phyloP scores from a whole-genome alignment of 805 yeast species.

The Ogataea paraovalis region DNA sequence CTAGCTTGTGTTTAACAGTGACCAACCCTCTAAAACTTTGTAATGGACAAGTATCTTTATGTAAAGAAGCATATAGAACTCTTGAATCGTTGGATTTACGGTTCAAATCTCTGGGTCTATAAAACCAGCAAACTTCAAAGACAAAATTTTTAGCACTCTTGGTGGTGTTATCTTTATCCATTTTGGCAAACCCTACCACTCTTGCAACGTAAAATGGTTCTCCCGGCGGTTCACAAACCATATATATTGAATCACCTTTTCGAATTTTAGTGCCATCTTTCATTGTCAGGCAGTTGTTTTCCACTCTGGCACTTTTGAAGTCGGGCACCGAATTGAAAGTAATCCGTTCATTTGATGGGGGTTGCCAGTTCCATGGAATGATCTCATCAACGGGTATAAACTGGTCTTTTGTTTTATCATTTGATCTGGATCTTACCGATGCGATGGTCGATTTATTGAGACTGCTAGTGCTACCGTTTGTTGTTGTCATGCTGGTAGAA shows the following conservation, averaged over 20 bases:
- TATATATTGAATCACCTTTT: slow-evolving; percentile 68
- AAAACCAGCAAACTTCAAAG: slow-evolving; percentile 85
- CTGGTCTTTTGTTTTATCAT: slow-evolving; percentile 9
- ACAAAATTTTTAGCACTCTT: slow-evolving; percentile 50
- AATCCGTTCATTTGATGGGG: slow-evolving; percentile 34
- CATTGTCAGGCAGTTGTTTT: slow-evolving; percentile 36
- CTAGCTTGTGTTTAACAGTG: slow-evolving; percentile 63
- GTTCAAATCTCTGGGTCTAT: slow-evolving; percentile 81
- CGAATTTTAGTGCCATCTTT: slow-evolving; percentile 35
- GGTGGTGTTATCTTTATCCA: slow-evolving; percentile 29
- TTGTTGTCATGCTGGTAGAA: not conserved
- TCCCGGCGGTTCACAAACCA: slow-evolving; percentile 90
- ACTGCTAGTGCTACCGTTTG: not conserved
- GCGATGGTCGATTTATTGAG: no score
- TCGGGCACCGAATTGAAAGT: slow-evolving; percentile 42
- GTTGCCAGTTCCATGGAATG: slow-evolving; percentile 51
- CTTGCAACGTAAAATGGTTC: slow-evolving; percentile 91
- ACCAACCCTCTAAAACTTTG: slow-evolving; percentile 72
- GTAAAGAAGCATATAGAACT: slow-evolving; percentile 77
- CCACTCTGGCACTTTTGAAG: slow-evolving; percentile 39
- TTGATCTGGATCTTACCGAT: not conserved
- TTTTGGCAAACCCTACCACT: slow-evolving; percentile 64
- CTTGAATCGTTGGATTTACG: slow-evolving; percentile 68
- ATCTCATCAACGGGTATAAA: slow-evolving; percentile 29
- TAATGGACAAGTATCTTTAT: slow-evolving; percentile 78